Conservation (phyloP, 2,329 filamentous ascomycete species). For the Microascus cirrosus region DNA sequence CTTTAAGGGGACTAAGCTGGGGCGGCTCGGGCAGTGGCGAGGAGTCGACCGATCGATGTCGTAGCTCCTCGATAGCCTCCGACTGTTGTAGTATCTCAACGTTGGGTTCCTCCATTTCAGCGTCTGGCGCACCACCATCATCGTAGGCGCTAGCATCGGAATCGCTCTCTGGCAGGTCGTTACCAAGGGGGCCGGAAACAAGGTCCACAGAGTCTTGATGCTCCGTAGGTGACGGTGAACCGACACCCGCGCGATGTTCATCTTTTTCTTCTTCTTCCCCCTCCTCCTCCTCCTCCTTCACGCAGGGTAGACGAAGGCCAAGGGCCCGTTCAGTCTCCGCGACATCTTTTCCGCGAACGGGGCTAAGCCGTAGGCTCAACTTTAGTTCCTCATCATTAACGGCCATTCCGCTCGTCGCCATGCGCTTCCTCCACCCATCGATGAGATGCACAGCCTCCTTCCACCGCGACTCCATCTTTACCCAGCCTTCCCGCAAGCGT, state of each 20-base stretch:
- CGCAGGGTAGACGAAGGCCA: slow-evolving; percentile 28
- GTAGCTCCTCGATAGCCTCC: slow-evolving; percentile 14
- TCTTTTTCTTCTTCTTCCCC: slow-evolving; percentile 10
- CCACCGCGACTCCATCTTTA: slow-evolving; percentile 88
- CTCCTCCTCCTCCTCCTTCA: slow-evolving; percentile 33
- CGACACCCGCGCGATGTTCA: slow-evolving; percentile 4
- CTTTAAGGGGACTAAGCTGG: slow-evolving; percentile 39
- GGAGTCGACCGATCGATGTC: slow-evolving; percentile 21
- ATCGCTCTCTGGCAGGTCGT: slow-evolving; percentile 16
- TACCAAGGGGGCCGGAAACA: not conserved
- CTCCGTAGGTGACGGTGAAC: not conserved
- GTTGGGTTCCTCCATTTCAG: slow-evolving; percentile 25
- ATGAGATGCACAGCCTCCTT: slow-evolving; percentile 83
- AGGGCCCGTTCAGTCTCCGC: slow-evolving; percentile 26
- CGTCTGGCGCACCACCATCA: slow-evolving; percentile 24
- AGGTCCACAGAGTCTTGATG: not conserved
- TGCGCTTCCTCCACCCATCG: slow-evolving; percentile 79
- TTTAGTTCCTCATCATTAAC: slow-evolving; percentile 59
- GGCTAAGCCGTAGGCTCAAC: slow-evolving; percentile 55
- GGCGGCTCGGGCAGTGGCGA: slow-evolving; percentile 34
- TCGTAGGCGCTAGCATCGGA: slow-evolving; percentile 30
- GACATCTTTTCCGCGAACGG: slow-evolving; percentile 42
- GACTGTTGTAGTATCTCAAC: slow-evolving; percentile 34
- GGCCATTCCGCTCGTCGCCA: slow-evolving; percentile 58
- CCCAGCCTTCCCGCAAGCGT: slow-evolving; percentile 73